These are phyloP conservation scores for Metschnikowia kofuensis DNA, from an alignment of 805 yeast species.

Conservation along the genomic window DNA sequence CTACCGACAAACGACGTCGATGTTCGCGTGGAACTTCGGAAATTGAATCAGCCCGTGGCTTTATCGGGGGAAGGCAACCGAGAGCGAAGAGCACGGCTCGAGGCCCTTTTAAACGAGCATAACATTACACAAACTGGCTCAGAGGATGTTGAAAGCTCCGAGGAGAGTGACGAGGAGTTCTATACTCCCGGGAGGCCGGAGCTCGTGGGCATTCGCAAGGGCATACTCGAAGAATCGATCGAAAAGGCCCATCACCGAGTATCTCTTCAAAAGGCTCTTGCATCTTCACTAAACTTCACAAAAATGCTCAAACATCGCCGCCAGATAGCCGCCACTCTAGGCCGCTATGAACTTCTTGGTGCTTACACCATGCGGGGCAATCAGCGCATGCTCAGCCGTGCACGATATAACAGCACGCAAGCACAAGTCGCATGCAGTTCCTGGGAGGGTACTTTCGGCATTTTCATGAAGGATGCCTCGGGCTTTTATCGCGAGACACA, in stretches of 20 bases:
- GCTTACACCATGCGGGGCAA: conserved; percentile 62
- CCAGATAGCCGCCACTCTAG: conserved; percentile 29
- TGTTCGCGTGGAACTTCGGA: conserved; percentile 49
- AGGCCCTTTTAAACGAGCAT: conserved; percentile 38
- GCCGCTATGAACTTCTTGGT: conserved; percentile 48
- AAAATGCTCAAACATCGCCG: conserved; percentile 49
- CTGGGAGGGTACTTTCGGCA: conserved; percentile 74
- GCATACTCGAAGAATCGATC: conserved; percentile 53
- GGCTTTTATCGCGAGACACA: conserved; percentile 11
- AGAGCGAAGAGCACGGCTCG: conserved; percentile 60
- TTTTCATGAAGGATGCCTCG: conserved; percentile 28
- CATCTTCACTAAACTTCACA: conserved; percentile 34
- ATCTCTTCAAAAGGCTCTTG: conserved; percentile 25
- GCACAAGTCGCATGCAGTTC: conserved; percentile 60
- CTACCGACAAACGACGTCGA: conserved; percentile 67
- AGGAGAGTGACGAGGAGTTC: conserved; percentile 71
- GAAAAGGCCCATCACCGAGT: conserved; percentile 43
- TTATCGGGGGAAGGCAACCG: conserved; percentile 57
- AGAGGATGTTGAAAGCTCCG: conserved; percentile 34
- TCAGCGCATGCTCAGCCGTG: conserved; percentile 63
- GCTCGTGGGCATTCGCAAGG: conserved; percentile 49
- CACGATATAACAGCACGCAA: conserved; percentile 43
- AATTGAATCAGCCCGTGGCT: conserved; percentile 55
- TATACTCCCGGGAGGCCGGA: conserved; percentile 73
- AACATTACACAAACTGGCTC: conserved; percentile 14